A percentile compares a stretch with the other conserved stretches of the same genome.
Evolutionary conservation across 768 basidiomycete species (phyloP).

Genomic region (Macrolepiota dolichaula): DNA sequence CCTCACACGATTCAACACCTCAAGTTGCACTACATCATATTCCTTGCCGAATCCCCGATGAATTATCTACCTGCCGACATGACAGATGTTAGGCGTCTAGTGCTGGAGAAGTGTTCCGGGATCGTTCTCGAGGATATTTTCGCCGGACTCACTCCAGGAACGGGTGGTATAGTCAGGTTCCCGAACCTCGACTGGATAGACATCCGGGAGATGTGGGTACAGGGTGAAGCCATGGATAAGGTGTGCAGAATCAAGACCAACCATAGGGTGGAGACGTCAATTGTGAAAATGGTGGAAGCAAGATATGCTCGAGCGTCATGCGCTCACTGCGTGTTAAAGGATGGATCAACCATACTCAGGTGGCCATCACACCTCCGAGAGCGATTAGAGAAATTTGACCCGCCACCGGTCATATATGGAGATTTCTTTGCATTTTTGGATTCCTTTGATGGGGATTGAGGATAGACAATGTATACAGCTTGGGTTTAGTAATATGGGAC

Average conservation of each 20-base stretch:
- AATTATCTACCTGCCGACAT: not conserved
- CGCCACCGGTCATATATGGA: too few relatives aligned
- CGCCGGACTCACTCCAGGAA: not conserved
- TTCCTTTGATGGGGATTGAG: too few relatives aligned
- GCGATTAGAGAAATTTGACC: not conserved
- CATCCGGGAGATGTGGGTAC: not conserved
- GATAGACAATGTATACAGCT: conserved; percentile 1
- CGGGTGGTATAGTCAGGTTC: not conserved
- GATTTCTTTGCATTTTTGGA: too few relatives aligned
- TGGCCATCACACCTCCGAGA: not conserved
- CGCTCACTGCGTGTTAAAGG: not conserved
- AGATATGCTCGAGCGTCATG: not conserved
- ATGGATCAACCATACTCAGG: not conserved
- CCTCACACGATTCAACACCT: not conserved
- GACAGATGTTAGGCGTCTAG: not conserved
- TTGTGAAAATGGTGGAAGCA: not conserved
- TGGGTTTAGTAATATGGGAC: conserved; percentile 5
- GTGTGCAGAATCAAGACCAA: not conserved
- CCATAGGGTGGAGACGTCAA: not conserved
- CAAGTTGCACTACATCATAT: not conserved
- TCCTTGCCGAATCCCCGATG: not conserved
- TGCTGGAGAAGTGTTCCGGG: not conserved
- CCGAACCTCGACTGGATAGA: not conserved
- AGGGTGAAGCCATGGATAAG: not conserved
- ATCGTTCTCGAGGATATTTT: not conserved